Base-by-base conservation (phyloP, 495 filamentous ascomycete species). In the Paragyromitra xinjiangensis region DNA sequence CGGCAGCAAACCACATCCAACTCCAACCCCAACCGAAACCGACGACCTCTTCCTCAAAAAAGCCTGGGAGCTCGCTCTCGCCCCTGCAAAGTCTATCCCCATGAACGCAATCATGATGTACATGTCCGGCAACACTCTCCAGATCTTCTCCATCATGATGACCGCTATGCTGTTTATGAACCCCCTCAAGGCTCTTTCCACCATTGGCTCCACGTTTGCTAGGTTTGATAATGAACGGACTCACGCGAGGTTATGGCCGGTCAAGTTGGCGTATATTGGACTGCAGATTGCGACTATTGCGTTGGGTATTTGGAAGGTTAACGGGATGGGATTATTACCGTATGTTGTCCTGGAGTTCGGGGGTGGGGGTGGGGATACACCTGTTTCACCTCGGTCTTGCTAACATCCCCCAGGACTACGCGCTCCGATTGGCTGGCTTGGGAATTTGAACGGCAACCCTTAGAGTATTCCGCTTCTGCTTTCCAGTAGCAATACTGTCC, bases 41-140 rank as follows among this genome's bases (percentile, higher is more conserved):
- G 95, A 98, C 84, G 92, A 90, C 51, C 86, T 99, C 66, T 98
- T 98, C 86, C 84, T 98, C 77, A 99, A 99, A 85, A 99, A 99
- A 83, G 95, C 95, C 0, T 99, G 96, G 96, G 95, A 99, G 85
- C 88, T 99, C 24, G 96, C 95, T 42, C 88, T 99, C 45, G 96
- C 92, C 3, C 95, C 95, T 1, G 91, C 94, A 64, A 99, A 99
- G 86, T 90, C 91, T 82, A 87, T 99, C 56, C 95, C 95, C 64
- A 98, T 99, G 95, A 98, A 96, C 72, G 94, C 89, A 58, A 94
- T 99, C 85, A 97, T 97, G 91, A 98, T 98, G 94, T 99, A 99
- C 88, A 98, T 99, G 96, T 97, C 95, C 72, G 95, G 95, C 81
- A 98, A 98, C 85, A 93, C 92, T 70, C 90, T 99, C 34, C 95